Conservation (phyloP, 1,284 basidiomycete species). For the Pseudozyma pruni region DNA sequence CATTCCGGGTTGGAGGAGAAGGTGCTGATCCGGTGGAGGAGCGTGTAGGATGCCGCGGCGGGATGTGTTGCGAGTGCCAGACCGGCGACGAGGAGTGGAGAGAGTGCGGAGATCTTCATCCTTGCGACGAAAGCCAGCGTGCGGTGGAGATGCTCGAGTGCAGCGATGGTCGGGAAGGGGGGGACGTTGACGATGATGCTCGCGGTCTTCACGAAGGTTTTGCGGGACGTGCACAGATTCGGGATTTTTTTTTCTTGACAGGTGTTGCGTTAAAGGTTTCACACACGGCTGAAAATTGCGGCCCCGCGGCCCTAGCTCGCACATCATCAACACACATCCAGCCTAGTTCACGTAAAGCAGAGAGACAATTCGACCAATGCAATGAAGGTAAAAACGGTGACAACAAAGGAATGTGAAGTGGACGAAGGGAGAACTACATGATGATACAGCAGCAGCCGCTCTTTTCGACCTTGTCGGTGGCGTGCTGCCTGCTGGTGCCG, state of each 20-base stretch:
- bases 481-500: background rate
- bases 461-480: conserved; percentile 20
- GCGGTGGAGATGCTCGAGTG: background rate
- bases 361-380: no score
- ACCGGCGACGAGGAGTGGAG: background rate
- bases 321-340: no score
- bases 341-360: no score
- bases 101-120: background rate
- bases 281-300: no score
- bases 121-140: background rate
- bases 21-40: conserved; percentile 21
- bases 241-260: no score
- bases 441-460: conserved; percentile 44
- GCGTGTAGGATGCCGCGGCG: conserved; percentile 16
- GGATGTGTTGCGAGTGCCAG: no score
- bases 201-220: no score
- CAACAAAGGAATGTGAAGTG: background rate
- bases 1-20: conserved; percentile 11
- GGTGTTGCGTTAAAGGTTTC: no score
- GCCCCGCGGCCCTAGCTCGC: no score
- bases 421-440: conserved; percentile 28
- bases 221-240: no score
- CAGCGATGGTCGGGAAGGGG: no score
- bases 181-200: no score
- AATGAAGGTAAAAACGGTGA: background rate